Percentiles rank a stretch among this genome's conserved stretches.
phyloP scores from a whole-genome alignment of 1,284 basidiomycete genomes.

The Calocybe gambosa region DNA sequence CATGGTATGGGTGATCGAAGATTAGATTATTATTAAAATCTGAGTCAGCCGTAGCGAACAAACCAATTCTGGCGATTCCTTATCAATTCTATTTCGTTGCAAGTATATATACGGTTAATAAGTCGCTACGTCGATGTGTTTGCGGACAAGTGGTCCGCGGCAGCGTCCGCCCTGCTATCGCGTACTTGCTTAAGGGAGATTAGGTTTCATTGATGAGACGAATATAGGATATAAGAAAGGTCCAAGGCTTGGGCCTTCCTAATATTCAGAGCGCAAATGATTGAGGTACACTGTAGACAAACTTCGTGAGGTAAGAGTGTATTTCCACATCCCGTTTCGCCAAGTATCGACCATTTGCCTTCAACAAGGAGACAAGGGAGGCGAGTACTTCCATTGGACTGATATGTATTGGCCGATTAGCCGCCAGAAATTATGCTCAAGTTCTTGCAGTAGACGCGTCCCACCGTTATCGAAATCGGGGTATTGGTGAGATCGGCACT shows the following conservation, averaged over 20 bases:
- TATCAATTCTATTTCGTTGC: too few species aligned
- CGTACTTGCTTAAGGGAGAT: slow-evolving; percentile 10
- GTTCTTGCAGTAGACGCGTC: slow-evolving; percentile 38
- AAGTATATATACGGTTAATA: too few species aligned
- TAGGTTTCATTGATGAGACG: slow-evolving; percentile 9
- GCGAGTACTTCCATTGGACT: slow-evolving; percentile 40
- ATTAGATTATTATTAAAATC: neutral
- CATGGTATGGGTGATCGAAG: slow-evolving; percentile 1
- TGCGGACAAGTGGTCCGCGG: too few species aligned
- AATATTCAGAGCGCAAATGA: neutral
- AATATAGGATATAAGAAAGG: too few species aligned
- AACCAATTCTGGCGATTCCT: too few species aligned
- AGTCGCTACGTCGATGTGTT: too few species aligned
- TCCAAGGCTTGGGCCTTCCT: too few species aligned
- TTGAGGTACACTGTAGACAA: slow-evolving; percentile 10
- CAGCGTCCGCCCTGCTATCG: too few species aligned
- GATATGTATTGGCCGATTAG: neutral
- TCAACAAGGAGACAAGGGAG: slow-evolving; percentile 41
- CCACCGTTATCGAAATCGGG: slow-evolving; percentile 56
- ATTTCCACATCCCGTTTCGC: slow-evolving; percentile 55
- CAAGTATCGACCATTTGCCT: slow-evolving; percentile 44
- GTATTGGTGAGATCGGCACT: slow-evolving; percentile 61
- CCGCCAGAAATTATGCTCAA: neutral
- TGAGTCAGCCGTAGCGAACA: neutral
- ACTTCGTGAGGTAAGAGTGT: slow-evolving; percentile 44